A percentile compares a stretch with the other conserved stretches of the same genome.
Conservation (phyloP, 148 eudicot species). For the Fallopia convolvulus region DNA sequence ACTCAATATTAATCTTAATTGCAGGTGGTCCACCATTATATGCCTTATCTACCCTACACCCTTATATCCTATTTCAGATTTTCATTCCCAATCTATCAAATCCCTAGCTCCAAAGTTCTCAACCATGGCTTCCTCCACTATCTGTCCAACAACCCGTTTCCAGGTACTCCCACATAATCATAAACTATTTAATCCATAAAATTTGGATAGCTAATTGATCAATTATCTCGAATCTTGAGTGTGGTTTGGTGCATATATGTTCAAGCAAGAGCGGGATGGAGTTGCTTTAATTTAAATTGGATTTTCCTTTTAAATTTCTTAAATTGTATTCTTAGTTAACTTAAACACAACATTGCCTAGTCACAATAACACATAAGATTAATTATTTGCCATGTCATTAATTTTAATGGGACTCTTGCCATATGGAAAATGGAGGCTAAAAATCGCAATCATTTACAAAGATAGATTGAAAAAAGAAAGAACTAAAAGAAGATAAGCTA, state of each 20-base stretch:
- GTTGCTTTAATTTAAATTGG: no score
- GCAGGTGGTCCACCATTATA: background rate
- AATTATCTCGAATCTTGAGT: background rate
- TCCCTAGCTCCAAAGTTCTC: background rate
- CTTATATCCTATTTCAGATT: background rate
- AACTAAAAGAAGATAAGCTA: no score
- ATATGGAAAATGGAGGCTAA: no score
- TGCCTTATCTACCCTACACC: background rate
- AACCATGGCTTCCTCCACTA: slow-evolving; percentile 31
- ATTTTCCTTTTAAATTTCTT: no score
- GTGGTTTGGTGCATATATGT: slow-evolving; percentile 56
- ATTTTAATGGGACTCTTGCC: no score
- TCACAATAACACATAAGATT: no score
- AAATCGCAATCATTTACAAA: no score
- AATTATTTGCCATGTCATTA: no score
- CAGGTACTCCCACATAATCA: slow-evolving; percentile 18
- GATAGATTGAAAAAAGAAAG: no score
- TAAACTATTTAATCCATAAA: no score
- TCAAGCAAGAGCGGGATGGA: slow-evolving; percentile 57
- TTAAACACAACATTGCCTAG: no score
- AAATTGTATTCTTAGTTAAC: no score
- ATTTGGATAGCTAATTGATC: slow-evolving; percentile 12
- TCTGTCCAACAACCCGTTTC: slow-evolving; percentile 23
- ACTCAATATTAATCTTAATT: background rate
- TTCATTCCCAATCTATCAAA: background rate